A percentile compares a stretch with the other conserved stretches of the same genome.
Conservation (phyloP, 1,284 basidiomycete genomes). For the Cystobasidium slooffiae region DNA sequence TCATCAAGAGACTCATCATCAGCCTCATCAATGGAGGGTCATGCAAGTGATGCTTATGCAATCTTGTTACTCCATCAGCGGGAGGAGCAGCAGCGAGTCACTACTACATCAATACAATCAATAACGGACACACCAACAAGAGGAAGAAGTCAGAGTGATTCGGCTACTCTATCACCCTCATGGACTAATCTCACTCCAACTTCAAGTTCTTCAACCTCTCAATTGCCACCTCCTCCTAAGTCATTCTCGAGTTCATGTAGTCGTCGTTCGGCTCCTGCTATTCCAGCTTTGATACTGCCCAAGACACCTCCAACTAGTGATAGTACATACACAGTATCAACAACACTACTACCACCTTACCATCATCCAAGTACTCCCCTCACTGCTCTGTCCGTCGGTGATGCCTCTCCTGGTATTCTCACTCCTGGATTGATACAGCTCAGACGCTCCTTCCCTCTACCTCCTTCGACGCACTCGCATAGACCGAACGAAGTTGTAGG, state of each 20-base stretch:
- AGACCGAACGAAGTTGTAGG: neutral
- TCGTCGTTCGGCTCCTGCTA: neutral
- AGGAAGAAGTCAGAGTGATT: conserved; percentile 5
- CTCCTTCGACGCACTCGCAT: neutral
- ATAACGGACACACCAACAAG: too few species aligned
- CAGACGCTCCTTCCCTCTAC: neutral
- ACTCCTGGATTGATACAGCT: conserved; percentile 6
- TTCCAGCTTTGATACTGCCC: conserved; percentile 10
- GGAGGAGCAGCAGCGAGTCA: too few species aligned
- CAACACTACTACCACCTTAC: neutral
- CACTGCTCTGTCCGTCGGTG: neutral
- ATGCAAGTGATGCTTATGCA: neutral
- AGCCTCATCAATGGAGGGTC: conserved; percentile 5
- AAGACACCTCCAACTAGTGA: neutral
- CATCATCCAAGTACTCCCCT: neutral
- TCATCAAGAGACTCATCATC: conserved; percentile 2
- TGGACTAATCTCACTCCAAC: neutral
- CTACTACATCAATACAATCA: too few species aligned
- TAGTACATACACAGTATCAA: neutral
- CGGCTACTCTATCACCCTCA: neutral
- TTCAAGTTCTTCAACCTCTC: neutral
- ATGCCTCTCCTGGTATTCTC: neutral
- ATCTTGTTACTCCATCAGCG: neutral
- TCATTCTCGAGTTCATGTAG: conserved; percentile 7
- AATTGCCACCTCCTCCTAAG: conserved; percentile 3